These are phyloP conservation scores for Neonectria faginata DNA, from an alignment of 2,329 filamentous ascomycete species.

Conservation along the genomic window DNA sequence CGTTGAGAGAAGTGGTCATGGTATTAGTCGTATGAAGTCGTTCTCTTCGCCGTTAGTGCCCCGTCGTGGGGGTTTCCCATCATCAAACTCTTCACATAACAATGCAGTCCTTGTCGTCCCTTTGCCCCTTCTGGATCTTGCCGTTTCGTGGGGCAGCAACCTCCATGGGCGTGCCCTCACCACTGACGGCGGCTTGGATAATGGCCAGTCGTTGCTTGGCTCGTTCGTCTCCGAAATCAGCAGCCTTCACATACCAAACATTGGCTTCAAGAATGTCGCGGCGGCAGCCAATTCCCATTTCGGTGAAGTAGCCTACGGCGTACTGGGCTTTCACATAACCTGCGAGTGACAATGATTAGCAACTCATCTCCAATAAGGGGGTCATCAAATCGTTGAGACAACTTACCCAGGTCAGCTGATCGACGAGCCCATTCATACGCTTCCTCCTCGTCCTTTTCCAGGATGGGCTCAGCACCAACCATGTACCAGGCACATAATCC, in stretches of 20 bases:
- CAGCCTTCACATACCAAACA: slow-evolving; percentile 97
- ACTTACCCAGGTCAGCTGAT: slow-evolving; percentile 86
- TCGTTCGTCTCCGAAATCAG: slow-evolving; percentile 89
- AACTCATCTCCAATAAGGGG: neutral
- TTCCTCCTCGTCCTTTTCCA: slow-evolving; percentile 95
- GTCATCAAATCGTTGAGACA: neutral
- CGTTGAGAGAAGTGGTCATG: slow-evolving; percentile 26
- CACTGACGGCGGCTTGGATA: slow-evolving; percentile 83
- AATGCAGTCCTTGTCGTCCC: slow-evolving; percentile 67
- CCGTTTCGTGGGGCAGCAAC: slow-evolving; percentile 63
- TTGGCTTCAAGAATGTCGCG: slow-evolving; percentile 97
- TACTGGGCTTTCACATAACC: slow-evolving; percentile 85
- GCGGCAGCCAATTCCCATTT: slow-evolving; percentile 97
- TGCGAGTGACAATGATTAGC: slow-evolving; percentile 48
- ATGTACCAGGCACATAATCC: slow-evolving; percentile 98
- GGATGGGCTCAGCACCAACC: slow-evolving; percentile 89
- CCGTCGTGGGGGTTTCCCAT: slow-evolving; percentile 2
- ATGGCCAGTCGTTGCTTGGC: slow-evolving; percentile 88
- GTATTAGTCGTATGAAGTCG: slow-evolving; percentile 37
- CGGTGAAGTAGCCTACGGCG: slow-evolving; percentile 95
- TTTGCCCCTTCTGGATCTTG: slow-evolving; percentile 63
- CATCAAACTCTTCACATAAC: slow-evolving; percentile 60
- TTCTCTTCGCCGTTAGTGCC: slow-evolving; percentile 30
- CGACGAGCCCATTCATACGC: slow-evolving; percentile 95
- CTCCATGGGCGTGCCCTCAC: slow-evolving; percentile 66